Percentiles rank a stretch among this genome's conserved stretches.
phyloP scores from a whole-genome alignment of 2,329 filamentous ascomycete species.

The Trichocomaceae sp. region DNA sequence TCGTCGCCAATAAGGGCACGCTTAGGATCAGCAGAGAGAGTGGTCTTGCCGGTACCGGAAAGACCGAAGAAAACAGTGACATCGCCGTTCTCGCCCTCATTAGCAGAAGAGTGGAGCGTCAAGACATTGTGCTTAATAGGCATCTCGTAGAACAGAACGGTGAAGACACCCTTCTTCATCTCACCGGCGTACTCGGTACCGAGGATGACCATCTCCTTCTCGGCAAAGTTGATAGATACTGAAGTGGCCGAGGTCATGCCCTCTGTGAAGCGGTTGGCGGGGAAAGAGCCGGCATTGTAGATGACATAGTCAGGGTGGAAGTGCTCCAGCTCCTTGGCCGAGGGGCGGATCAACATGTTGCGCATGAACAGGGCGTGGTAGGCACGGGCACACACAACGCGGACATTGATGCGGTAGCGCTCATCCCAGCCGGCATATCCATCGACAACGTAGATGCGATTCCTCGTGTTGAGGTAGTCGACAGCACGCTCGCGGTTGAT shows the following conservation, averaged over 20 bases:
- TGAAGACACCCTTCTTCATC: slow-evolving; percentile 99
- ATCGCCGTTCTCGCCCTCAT: slow-evolving; percentile 89
- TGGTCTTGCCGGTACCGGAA: slow-evolving; percentile 98
- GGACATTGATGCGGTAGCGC: slow-evolving; percentile 94
- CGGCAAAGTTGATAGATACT: slow-evolving; percentile 96
- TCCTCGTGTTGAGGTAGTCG: slow-evolving; percentile 98
- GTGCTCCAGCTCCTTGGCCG: slow-evolving; percentile 83
- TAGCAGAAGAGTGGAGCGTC: slow-evolving; percentile 96
- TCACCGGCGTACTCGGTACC: slow-evolving; percentile 97
- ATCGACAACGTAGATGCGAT: slow-evolving; percentile 97
- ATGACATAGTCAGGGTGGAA: slow-evolving; percentile 99
- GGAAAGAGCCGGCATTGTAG: slow-evolving; percentile 98
- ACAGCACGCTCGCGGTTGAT: slow-evolving; percentile 99
- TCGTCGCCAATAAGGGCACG: slow-evolving; percentile 95
- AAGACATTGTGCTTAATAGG: slow-evolving; percentile 99
- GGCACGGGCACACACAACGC: slow-evolving; percentile 95
- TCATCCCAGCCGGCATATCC: slow-evolving; percentile 98
- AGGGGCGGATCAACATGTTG: slow-evolving; percentile 98
- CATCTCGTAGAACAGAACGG: slow-evolving; percentile 99
- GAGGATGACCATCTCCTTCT: slow-evolving; percentile 99
- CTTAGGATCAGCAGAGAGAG: slow-evolving; percentile 92
- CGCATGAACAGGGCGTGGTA: slow-evolving; percentile 99
- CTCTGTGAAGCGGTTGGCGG: slow-evolving; percentile 93
- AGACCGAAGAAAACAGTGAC: slow-evolving; percentile 99
- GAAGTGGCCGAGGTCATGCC: slow-evolving; percentile 99